Evolutionary conservation across 148 eudicot species (phyloP), one percentile per base, ranked within the genome.

Genomic region (Camellia lanceoleosa): DNA sequence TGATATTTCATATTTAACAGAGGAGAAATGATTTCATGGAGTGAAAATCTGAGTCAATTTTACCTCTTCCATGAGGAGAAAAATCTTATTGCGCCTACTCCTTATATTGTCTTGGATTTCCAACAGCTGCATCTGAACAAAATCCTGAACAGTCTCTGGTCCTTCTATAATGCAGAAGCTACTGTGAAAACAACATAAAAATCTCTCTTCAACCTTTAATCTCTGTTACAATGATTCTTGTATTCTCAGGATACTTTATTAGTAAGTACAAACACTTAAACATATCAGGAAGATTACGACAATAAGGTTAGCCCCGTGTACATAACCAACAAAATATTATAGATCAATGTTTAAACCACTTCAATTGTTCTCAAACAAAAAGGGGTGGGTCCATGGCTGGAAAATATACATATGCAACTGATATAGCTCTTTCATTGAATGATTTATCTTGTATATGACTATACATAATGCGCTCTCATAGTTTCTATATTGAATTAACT

Each of bases 21-120:
- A 54, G 51, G 13, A 75, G 60, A 74, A 46, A 75, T 4, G 10
- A 8, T 59, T 20, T 18, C 3, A n/a, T 18, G 41, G 20, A 43
- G 3, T 46, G 44, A 79, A 44, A 68, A 55, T 42, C 16, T 30
- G 4, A 23, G 52, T 59, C 7, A 41, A 12, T 10, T 65, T 63
- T 14, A 95, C 99, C 95, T 95, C 99, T 79, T 95, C 99, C 99
- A 95, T 95, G 76, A 95, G 97, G 81, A 95, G 97, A 83, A 95
- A 95, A 20, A 95, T 93, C 87, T 93, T 93, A 83, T 92, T 93
- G 11, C 97, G 99, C 81, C 99, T 87, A 80, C 97, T 92, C 85
- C 83, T 88, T 69, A 95, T 95, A 79, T 90, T 95, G 77, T 93
- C 93, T 49, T 92, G 90, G 69, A 95, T 93, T 83, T 95, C 98